Conservation (phyloP, 257 asterid species). For the Gentiana macrophylla region DNA sequence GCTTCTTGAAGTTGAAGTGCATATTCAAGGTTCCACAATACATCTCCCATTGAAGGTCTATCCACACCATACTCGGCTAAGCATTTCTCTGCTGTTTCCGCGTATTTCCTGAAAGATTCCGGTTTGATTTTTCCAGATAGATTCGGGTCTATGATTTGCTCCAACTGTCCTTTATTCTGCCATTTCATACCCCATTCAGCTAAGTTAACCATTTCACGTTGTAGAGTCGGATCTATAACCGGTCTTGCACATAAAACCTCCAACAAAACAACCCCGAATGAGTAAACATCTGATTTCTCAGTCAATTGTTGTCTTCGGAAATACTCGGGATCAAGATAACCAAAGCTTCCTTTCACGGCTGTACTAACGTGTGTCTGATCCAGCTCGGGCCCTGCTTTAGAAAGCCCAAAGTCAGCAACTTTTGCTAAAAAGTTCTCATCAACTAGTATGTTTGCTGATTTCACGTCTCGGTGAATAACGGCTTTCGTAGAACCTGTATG, state of each 20-base stretch:
- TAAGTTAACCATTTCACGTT: conserved; percentile 23
- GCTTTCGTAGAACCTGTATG: conserved; percentile 69
- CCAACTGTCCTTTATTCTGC: conserved; percentile 25
- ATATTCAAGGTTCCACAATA: conserved; percentile 72
- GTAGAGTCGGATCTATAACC: conserved; percentile 23
- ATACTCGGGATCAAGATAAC: conserved; percentile 28
- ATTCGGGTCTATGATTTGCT: conserved; percentile 22
- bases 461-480: conserved; percentile 74
- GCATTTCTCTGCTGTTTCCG: conserved; percentile 76
- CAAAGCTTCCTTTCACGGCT: conserved; percentile 59
- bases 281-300: conserved; percentile 28
- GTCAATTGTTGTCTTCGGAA: conserved; percentile 24
- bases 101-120: conserved; percentile 66
- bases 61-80: conserved; percentile 69
- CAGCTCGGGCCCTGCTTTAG: conserved; percentile 72
- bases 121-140: conserved; percentile 50
- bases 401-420: conserved; percentile 81
- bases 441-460: conserved; percentile 72
- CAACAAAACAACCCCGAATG: conserved; percentile 25
- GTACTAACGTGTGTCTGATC: conserved; percentile 90
- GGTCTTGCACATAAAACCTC: conserved; percentile 28
- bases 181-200: conserved; percentile 33
- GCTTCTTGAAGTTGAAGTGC: conserved; percentile 76
- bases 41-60: conserved; percentile 80
- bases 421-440: conserved; percentile 78